Evolutionary conservation across 345 rosid genomes (phyloP).

Genomic region (Chamaenerion angustifolium): DNA sequence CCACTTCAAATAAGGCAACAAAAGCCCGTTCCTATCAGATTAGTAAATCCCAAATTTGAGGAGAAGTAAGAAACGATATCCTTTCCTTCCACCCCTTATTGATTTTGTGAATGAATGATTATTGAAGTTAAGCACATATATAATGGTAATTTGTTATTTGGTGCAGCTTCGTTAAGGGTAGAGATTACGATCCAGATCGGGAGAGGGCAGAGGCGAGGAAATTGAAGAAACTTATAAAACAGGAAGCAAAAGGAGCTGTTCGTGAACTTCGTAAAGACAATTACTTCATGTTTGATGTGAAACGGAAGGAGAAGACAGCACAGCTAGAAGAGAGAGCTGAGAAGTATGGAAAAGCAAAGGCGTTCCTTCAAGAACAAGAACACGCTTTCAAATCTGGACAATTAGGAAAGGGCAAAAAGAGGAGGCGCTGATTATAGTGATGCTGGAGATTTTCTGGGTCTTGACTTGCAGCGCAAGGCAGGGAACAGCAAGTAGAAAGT

Average conservation of each 20-base stretch:
- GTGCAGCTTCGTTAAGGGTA: conserved; percentile 75
- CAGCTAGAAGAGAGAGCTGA: conserved; percentile 51
- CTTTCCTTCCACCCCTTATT: neutral
- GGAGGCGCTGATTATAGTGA: conserved; percentile 35
- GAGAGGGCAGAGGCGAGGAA: conserved; percentile 53
- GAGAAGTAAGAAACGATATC: conserved; percentile 31
- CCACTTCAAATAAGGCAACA: conserved; percentile 73
- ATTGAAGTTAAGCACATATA: neutral
- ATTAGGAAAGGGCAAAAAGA: conserved; percentile 64
- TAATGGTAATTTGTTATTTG: neutral
- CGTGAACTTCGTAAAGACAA: conserved; percentile 88
- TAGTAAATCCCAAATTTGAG: conserved; percentile 71
- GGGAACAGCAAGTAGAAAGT: too few species aligned
- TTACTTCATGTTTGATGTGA: conserved; percentile 32
- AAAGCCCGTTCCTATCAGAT: conserved; percentile 61
- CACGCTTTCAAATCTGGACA: conserved; percentile 82
- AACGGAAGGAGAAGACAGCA: conserved; percentile 42
- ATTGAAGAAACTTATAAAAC: conserved; percentile 37
- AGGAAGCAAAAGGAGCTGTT: conserved; percentile 58
- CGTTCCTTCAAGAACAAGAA: conserved; percentile 91
- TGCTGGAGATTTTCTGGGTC: too few species aligned
- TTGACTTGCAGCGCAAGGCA: too few species aligned
- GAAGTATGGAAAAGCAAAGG: conserved; percentile 50
- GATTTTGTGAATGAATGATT: neutral
- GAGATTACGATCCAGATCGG: conserved; percentile 92